Evolutionary conservation across 257 asterid genomes (phyloP).

Genomic region (Solanum okadae): DNA sequence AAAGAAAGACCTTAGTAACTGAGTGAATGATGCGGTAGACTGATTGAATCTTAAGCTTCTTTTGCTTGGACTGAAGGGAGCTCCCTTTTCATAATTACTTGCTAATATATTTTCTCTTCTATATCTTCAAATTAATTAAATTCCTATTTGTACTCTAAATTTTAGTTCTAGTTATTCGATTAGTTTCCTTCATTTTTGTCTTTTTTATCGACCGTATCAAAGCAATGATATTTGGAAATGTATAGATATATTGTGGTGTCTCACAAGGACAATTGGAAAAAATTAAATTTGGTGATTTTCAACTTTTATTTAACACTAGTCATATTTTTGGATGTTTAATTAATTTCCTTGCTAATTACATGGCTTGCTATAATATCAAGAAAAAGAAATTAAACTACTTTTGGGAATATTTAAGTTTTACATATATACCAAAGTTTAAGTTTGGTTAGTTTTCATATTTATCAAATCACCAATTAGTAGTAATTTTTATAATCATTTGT

Average conservation of each 20-base stretch:
- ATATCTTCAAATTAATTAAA: background rate
- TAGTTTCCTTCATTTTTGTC: background rate
- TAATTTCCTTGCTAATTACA: background rate
- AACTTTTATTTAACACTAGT: no score
- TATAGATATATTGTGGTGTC: background rate
- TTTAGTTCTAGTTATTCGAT: background rate
- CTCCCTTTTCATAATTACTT: conserved; percentile 41
- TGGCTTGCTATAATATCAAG: background rate
- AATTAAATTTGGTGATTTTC: background rate
- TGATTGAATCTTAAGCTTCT: conserved; percentile 52
- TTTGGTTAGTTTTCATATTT: background rate
- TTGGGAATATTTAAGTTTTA: background rate
- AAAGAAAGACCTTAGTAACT: conserved; percentile 23
- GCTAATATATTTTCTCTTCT: no score
- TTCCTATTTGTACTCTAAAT: background rate
- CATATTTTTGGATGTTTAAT: background rate
- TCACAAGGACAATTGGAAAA: background rate
- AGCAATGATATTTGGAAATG: no score
- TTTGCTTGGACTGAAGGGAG: conserved; percentile 99
- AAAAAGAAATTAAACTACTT: background rate
- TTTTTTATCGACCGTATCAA: background rate
- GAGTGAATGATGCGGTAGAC: conserved; percentile 90
- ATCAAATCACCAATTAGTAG: background rate
- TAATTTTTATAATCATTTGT: background rate
- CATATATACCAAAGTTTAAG: background rate